Conservation (phyloP, 306 rosid species). For the Oemleria cerasiformis region DNA sequence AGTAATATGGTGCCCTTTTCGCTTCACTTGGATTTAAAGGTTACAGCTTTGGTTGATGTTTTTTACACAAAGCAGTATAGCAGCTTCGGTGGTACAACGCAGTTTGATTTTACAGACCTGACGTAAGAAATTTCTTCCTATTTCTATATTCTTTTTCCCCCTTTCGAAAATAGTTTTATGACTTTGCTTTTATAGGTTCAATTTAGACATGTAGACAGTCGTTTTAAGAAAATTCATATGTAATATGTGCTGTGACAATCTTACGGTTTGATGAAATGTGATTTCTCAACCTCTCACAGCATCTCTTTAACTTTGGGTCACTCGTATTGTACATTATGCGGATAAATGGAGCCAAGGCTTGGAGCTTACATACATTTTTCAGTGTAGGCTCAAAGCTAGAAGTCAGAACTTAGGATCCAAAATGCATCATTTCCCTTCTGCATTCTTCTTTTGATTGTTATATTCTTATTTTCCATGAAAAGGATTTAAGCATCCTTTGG, state of each 20-base stretch:
- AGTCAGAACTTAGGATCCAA: neutral
- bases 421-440: neutral
- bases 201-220: too few relatives aligned
- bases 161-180: too few relatives aligned
- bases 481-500: too few relatives aligned
- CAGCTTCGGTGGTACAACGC: conserved; percentile 33
- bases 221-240: neutral
- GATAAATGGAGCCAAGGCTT: neutral
- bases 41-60: conserved; percentile 33
- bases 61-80: conserved; percentile 45
- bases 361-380: neutral
- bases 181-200: neutral
- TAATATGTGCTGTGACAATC: neutral
- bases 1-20: conserved; percentile 32
- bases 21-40: conserved; percentile 30
- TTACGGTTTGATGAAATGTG: neutral
- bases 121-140: conserved; percentile 51
- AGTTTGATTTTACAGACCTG: conserved; percentile 63
- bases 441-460: neutral
- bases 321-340: neutral
- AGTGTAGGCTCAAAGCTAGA: neutral
- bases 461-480: neutral
- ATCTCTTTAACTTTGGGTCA: neutral
- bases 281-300: neutral
- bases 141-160: neutral